Conservation (phyloP, 2,329 filamentous ascomycete genomes). For the Neobulgaria alba region DNA sequence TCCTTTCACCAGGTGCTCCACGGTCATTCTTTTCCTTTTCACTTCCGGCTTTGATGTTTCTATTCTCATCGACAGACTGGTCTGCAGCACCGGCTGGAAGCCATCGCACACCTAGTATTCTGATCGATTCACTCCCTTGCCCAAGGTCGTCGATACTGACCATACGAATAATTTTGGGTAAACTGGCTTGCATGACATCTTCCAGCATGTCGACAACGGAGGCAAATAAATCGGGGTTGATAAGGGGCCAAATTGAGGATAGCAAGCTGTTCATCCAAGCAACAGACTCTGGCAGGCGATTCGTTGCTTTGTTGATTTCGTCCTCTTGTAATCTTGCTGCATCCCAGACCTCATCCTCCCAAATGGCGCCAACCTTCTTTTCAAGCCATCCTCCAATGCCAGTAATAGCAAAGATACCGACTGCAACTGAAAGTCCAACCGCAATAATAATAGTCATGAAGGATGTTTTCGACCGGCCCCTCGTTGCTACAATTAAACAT, state of each 20-base stretch:
- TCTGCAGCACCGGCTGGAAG: constrained; percentile 62
- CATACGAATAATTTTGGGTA: constrained; percentile 63
- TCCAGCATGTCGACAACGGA: constrained; percentile 63
- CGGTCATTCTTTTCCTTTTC: constrained; percentile 41
- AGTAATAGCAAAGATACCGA: constrained; percentile 31
- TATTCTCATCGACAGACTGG: constrained; percentile 49
- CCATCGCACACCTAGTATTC: constrained; percentile 65
- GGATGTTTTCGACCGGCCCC: neutral
- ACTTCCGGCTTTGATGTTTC: constrained; percentile 38
- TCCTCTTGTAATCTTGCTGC: constrained; percentile 46
- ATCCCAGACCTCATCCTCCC: constrained; percentile 64
- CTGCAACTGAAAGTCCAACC: too few species aligned
- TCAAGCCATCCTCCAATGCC: constrained; percentile 50
- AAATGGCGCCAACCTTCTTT: constrained; percentile 52
- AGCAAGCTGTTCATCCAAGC: constrained; percentile 66
- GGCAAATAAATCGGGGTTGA: constrained; percentile 67
- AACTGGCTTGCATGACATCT: constrained; percentile 71
- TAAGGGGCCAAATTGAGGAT: constrained; percentile 60
- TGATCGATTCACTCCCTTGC: constrained; percentile 62
- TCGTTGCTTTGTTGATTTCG: constrained; percentile 27
- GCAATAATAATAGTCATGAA: constrained; percentile 7
- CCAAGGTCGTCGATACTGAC: constrained; percentile 68
- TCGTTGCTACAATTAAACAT: constrained; percentile 8
- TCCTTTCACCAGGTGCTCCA: constrained; percentile 33
- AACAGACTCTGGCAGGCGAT: constrained; percentile 37